Evolutionary conservation across 2,329 filamentous ascomycete species (phyloP), one percentile per base, ranked within the genome.

Genomic region (Leptographium radiaticola): DNA sequence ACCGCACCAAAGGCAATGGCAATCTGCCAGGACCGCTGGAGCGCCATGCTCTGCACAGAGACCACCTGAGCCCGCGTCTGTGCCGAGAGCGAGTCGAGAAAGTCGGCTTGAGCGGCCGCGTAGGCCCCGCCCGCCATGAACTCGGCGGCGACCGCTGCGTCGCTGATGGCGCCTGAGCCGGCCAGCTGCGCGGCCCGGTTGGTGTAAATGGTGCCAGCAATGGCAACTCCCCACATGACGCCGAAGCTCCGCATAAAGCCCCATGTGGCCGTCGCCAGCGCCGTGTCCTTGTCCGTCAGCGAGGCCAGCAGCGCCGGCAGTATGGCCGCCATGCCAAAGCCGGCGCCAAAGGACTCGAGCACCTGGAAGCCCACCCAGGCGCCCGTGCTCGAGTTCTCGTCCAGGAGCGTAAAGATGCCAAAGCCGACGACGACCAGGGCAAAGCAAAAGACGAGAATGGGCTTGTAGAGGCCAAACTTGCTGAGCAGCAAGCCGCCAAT

Each of bases 181-280:
- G 38, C 38, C 38, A 40, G 38, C 38, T 40, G 38, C 38, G 11
- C 38, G 15, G 38, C 38, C 38, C 38, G 38, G 38, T 40, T 40
- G 15, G 38, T 40, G 38, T 40, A 40, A 46, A 62, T 59, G 51
- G 68, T 64, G 1, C 65, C 67, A 10, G 44, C 18, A 15, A 79
- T 68, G 0, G 72, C 66, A 1, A 72, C 66, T 10, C 73, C 75
- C 62, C 75, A 71, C 4, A 71, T 68, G n/a, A 65, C 60, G 3
- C 75, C 75, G 36, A 78, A 70, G 52, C 63, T 69, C 40, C 74
- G 68, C 54, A 74, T 61, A 55, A 78, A 79, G 0, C 65, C 61
- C 65, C 68, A 75, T 45, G 70, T 68, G 2, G 63, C 66, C 3
- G 70, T 70, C 0, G 69, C 67, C 1, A 65, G 53, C 1, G 69